Base-by-base conservation (phyloP, 2,329 filamentous ascomycete genomes). In the Pseudogymnoascus sp. region DNA sequence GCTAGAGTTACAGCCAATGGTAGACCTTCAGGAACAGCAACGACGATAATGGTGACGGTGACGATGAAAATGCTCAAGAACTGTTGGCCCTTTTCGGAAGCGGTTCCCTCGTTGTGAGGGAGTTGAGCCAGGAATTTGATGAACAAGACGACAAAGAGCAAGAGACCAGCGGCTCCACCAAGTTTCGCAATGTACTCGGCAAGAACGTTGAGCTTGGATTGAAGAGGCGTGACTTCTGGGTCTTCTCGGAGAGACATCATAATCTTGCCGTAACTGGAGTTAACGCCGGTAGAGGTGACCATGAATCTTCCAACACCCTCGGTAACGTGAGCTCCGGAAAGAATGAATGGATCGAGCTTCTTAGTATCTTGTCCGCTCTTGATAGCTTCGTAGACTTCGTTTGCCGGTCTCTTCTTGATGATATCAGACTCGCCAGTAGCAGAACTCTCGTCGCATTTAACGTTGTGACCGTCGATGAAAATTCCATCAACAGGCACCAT, bases 171-270 rank as follows among this genome's bases (percentile, higher is more conserved):
- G 65, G 84, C 84, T 68, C 87, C 85, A 75, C 87, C 87, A 43
- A 89, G 80, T 71, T 89, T 89, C n/a, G 87, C 87, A 69, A 93
- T 91, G 70, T 91, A 89, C 69, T 91, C 89, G 5, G 90, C 90
- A 16, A 93, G 79, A 3, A 86, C 80, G 67, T 92, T 91, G 64
- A 93, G 78, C 74, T 92, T 93, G 2, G 83, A 86, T 73, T 93
- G 90, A 6, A 93, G 75, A 3, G 90, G 90, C 1, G 90, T 93
- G 23, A 89, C 88, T 71, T 93, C 87, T 63, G 87, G 85, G 65
- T 91, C 88, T 68, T 90, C 88, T 65, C 88, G 85, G 9, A 93
- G 77, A 38, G 89, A 89, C 83, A 93, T 88, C 77, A 93, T 83
- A 2, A 87, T 91, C 70, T 90, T 89, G 63, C 90, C 90, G 69